phyloP scores from a whole-genome alignment of 192 early-diverging fungal species.

The Podila minutissima region DNA sequence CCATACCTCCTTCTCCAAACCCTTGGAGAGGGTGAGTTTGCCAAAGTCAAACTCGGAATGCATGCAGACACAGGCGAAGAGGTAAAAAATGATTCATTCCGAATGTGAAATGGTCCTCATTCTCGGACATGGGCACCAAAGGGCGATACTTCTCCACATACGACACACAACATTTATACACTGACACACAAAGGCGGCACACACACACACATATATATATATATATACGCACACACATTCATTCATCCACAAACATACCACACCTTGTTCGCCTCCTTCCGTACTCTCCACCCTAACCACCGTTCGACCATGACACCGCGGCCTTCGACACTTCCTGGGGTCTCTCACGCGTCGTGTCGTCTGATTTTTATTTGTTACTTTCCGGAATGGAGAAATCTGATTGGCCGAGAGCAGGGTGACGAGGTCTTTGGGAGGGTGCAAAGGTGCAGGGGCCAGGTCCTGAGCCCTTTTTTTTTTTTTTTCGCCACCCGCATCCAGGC shows the following conservation, averaged over 20 bases:
- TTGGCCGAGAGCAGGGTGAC: not conserved
- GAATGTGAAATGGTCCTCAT: not conserved
- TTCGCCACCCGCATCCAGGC: not conserved
- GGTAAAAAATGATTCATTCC: conserved; percentile 32
- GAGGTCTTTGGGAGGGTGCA: no score
- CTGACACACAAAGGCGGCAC: not conserved
- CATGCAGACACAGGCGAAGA: conserved; percentile 76
- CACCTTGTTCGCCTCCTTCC: not conserved
- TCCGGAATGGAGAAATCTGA: not conserved
- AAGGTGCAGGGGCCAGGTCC: conserved; percentile 2
- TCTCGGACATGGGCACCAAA: not conserved
- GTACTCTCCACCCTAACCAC: not conserved
- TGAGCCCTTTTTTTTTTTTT: not conserved
- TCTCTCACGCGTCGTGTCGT: no score
- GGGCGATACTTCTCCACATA: not conserved
- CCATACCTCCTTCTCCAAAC: conserved; percentile 96
- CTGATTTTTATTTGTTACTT: no score
- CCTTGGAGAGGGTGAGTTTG: conserved; percentile 96
- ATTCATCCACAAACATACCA: no score
- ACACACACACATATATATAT: not conserved
- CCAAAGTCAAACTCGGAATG: conserved; percentile 93
- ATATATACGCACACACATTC: not conserved
- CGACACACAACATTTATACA: no score
- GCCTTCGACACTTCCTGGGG: not conserved
- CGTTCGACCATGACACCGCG: not conserved